Conservation (phyloP, 805 yeast genomes). For the Lipomyces lipofer region DNA sequence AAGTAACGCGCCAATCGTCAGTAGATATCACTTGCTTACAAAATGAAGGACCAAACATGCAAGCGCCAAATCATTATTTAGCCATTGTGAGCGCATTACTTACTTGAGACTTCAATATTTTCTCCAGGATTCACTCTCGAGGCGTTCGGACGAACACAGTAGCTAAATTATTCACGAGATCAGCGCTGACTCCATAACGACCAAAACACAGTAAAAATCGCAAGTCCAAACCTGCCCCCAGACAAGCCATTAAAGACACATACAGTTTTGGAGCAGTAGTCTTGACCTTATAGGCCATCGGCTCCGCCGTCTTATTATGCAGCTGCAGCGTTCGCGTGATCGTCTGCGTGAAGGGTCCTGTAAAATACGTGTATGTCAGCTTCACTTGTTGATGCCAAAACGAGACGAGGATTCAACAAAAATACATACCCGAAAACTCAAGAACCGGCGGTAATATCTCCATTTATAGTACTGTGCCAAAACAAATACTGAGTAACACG, state of each 20-base stretch:
- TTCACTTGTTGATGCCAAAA: too few species aligned
- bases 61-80: too few species aligned
- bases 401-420: neutral
- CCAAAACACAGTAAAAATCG: neutral
- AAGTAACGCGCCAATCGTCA: neutral
- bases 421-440: slow-evolving; percentile 71
- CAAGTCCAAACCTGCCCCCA: neutral
- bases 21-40: too few species aligned
- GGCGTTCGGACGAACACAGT: slow-evolving; percentile 96
- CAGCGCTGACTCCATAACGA: neutral
- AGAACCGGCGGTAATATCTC: slow-evolving; percentile 71
- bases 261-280: slow-evolving; percentile 94
- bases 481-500: neutral
- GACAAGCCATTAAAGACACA: slow-evolving; percentile 16
- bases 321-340: slow-evolving; percentile 63
- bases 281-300: slow-evolving; percentile 90
- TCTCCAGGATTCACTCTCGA: slow-evolving; percentile 75
- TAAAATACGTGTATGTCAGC: neutral
- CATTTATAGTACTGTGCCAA: slow-evolving; percentile 43
- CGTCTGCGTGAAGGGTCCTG: slow-evolving; percentile 72
- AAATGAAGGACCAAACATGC: neutral
- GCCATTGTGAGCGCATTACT: too few species aligned
- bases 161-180: slow-evolving; percentile 35
- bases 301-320: slow-evolving; percentile 57
- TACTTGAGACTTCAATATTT: slow-evolving; percentile 60